A percentile compares a stretch with the other conserved stretches of the same genome.
phyloP scores from a whole-genome alignment of 2,329 filamentous ascomycete genomes.

The Corinectria fuckeliana region DNA sequence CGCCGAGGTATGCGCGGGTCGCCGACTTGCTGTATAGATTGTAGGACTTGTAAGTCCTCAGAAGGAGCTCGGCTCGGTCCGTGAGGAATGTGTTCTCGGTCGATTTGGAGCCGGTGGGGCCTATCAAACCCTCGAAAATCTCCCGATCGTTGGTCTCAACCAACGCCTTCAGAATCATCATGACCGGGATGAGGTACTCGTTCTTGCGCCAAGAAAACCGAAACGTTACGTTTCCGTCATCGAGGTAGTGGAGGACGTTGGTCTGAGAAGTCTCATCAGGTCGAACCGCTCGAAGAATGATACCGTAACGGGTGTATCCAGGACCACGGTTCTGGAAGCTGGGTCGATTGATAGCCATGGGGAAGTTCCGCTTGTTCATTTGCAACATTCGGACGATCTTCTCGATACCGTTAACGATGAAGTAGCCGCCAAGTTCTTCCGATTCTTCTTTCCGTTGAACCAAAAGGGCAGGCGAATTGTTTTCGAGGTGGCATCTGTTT shows the following conservation, averaged over 20 bases:
- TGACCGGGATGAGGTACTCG: conserved; percentile 92
- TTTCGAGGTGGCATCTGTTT: conserved; percentile 88
- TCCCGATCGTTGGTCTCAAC: conserved; percentile 96
- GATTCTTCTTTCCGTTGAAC: conserved; percentile 92
- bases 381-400: conserved; percentile 94
- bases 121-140: conserved; percentile 93
- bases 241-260: conserved; percentile 94
- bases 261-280: conserved; percentile 99
- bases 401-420: conserved; percentile 96
- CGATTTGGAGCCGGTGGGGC: conserved; percentile 75
- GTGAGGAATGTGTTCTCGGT: conserved; percentile 91
- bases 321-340: conserved; percentile 89
- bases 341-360: conserved; percentile 89
- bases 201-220: conserved; percentile 98
- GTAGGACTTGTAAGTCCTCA: conserved; percentile 94
- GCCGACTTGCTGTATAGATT: conserved; percentile 80
- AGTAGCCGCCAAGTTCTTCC: conserved; percentile 95
- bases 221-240: conserved; percentile 95
- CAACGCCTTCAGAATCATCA: conserved; percentile 96
- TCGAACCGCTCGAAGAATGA: conserved; percentile 88
- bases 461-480: conserved; percentile 80
- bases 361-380: conserved; percentile 89
- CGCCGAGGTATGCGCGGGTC: conserved; percentile 84
- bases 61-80: conserved; percentile 88
- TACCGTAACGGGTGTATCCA: conserved; percentile 87